A percentile compares a stretch with the other conserved stretches of the same genome.
phyloP scores from a whole-genome alignment of 768 basidiomycete genomes.

The Pisolithus tinctorius region DNA sequence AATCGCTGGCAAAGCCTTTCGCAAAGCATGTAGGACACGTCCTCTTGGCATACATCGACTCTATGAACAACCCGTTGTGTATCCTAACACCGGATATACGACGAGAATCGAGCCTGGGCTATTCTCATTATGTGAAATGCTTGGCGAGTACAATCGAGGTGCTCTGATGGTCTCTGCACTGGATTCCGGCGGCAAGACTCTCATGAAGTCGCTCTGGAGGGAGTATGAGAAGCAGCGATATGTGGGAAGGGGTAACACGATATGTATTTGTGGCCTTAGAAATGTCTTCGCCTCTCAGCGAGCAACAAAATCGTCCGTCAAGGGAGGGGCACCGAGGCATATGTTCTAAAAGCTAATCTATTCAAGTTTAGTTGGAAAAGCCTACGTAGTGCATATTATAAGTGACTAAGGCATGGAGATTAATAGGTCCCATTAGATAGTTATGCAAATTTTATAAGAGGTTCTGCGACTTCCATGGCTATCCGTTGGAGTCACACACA shows the following conservation, averaged over 20 bases:
- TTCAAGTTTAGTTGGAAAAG: no score
- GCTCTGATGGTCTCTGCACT: constrained; percentile 71
- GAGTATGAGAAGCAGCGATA: constrained; percentile 83
- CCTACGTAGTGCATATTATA: no score
- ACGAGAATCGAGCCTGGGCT: constrained; percentile 73
- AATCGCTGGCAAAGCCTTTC: constrained; percentile 74
- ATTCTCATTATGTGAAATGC: constrained; percentile 75
- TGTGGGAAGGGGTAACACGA: constrained; percentile 59
- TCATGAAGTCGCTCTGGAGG: constrained; percentile 75
- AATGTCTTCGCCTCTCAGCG: no score
- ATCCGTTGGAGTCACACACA: no score
- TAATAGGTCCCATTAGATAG: no score
- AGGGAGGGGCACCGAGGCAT: no score
- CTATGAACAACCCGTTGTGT: constrained; percentile 70
- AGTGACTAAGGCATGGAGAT: no score
- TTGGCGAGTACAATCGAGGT: constrained; percentile 75
- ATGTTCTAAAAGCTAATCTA: no score
- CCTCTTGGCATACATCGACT: constrained; percentile 71
- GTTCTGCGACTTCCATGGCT: no score
- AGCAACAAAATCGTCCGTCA: no score
- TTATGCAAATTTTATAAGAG: no score
- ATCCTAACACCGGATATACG: constrained; percentile 54
- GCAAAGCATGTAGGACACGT: constrained; percentile 82
- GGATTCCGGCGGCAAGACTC: constrained; percentile 63
- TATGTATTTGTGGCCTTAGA: no score